Evolutionary conservation across 257 asterid genomes (phyloP), one percentile per base, ranked within the genome.

Genomic region (Lantana camara): DNA sequence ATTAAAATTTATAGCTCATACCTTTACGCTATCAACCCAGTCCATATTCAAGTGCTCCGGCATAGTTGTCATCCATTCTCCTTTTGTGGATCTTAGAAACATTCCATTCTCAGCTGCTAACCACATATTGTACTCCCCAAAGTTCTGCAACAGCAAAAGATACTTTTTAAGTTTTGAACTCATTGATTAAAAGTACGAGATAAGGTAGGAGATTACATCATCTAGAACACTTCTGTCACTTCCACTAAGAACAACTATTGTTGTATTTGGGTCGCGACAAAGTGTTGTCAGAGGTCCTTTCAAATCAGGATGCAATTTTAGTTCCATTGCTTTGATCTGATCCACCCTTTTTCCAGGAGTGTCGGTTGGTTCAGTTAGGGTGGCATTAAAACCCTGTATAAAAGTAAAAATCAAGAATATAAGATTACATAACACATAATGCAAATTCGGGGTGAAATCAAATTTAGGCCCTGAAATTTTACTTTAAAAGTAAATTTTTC

Each of bases 21-120:
- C 99, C 95, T 79, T 83, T 32, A 90, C 87, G 20, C 96, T 85
- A 70, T 90, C 99, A 40, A 93, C 92, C 99, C 99, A 93, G 9
- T 93, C 99, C 97, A 85, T 90, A 63, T 78, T 85, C 77, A 93
- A 81, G 81, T 90, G 95, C 71, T 93, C 99, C 14, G 99, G 99
- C 99, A 93, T 90, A 4, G 99, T 90, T 19, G 99, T 93, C 99
- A 90, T 93, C 99, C 99, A 93, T 21, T 76, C 83, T 46, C 96
- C 92, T 40, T 66, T 84, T 14, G 97, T 88, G 37, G 91, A 81
- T 58, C 99, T 85, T 63, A 93, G 82, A 75, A 93, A 93, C 99
- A 93, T 90, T 64, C 99, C 99, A 66, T 93, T 86, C 70, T 90
- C 99, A 14, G 99, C 99, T 57, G 99, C 99, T 75, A 93, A 72